phyloP scores from a whole-genome alignment of 345 rosid genomes.

The Kernera saxatilis region DNA sequence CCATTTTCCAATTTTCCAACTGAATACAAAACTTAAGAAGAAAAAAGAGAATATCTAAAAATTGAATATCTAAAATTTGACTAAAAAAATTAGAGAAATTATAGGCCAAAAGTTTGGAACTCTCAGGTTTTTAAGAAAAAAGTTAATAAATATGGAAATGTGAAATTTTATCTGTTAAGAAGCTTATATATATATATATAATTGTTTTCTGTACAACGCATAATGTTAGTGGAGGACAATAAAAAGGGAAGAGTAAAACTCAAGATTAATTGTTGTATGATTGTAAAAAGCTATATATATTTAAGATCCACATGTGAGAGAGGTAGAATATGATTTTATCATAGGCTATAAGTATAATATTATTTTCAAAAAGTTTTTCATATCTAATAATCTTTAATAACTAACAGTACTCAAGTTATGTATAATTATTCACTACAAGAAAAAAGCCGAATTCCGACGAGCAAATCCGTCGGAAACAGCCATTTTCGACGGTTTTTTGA shows the following conservation, averaged over 20 bases:
- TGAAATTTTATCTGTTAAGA: not conserved
- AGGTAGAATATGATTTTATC: not conserved
- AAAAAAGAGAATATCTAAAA: no score
- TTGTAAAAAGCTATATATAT: conserved; percentile 1
- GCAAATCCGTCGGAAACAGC: no score
- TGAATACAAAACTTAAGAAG: no score
- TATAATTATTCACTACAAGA: not conserved
- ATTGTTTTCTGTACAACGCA: conserved; percentile 9
- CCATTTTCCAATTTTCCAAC: no score
- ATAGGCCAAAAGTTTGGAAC: no score
- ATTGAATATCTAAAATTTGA: no score
- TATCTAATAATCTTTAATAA: not conserved
- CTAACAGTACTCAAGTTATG: no score
- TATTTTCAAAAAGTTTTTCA: not conserved
- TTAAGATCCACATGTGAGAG: conserved; percentile 14
- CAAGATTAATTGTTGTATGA: conserved; percentile 24
- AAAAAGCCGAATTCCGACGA: no score
- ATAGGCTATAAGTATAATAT: not conserved
- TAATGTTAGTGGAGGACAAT: conserved; percentile 20
- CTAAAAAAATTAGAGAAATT: no score
- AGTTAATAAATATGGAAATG: no score
- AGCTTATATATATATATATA: not conserved
- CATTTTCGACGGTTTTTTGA: no score
- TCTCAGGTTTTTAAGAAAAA: no score
- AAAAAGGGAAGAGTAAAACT: conserved; percentile 19